These are phyloP conservation scores for Colletotrichum siamense DNA, from an alignment of 2,329 filamentous ascomycete species.

Conservation along the genomic window DNA sequence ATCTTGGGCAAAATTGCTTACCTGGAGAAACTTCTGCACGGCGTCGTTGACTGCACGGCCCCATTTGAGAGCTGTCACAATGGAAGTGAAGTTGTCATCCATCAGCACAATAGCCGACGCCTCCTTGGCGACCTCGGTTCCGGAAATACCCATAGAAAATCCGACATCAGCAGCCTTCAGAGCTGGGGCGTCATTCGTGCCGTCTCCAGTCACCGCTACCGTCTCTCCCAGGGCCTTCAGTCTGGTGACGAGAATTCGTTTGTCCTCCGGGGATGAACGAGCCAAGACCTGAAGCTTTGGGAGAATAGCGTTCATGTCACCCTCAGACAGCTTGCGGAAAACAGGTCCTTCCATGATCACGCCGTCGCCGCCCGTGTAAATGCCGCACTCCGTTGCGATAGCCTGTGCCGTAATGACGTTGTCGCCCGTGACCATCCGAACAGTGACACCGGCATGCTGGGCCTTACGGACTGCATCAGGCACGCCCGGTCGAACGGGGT, in stretches of 20 bases:
- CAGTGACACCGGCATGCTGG: conserved; percentile 69
- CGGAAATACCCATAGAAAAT: conserved; percentile 72
- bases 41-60: conserved; percentile 72
- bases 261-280: conserved; percentile 65
- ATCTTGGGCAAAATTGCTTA: conserved; percentile 27
- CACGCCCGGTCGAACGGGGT: conserved; percentile 71
- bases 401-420: conserved; percentile 68
- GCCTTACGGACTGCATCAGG: conserved; percentile 68
- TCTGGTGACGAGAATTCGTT: conserved; percentile 58
- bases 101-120: conserved; percentile 71
- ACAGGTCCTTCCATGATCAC: conserved; percentile 69
- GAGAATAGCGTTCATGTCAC: conserved; percentile 57
- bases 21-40: conserved; percentile 71
- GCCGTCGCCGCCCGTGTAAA: conserved; percentile 61
- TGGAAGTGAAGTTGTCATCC: conserved; percentile 71
- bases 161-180: conserved; percentile 71
- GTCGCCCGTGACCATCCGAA: conserved; percentile 77
- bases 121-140: conserved; percentile 72
- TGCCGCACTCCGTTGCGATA: conserved; percentile 70
- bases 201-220: conserved; percentile 70
- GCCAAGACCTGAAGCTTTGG: conserved; percentile 57
- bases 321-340: conserved; percentile 61
- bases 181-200: conserved; percentile 70
- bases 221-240: conserved; percentile 61
- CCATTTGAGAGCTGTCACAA: conserved; percentile 72